Evolutionary conservation across 257 asterid species (phyloP), one percentile per base, ranked within the genome.

Genomic region (Nicotiana benthamiana): DNA sequence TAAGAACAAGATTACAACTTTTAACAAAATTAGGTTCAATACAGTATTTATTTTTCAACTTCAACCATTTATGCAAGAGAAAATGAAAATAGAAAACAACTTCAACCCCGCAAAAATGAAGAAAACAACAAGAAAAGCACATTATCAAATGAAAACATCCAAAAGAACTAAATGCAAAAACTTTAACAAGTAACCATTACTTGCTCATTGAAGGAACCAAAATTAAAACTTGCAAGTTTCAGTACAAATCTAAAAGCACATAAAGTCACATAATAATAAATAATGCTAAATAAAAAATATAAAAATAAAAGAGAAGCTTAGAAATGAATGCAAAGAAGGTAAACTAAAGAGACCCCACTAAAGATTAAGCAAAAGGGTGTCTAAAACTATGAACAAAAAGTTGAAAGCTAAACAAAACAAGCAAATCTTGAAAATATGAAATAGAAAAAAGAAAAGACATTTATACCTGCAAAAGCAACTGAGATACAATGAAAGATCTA

Each of bases 401-500:
- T 72, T 46, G 15, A 46, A 46, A 72, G 22, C 60, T 46, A 5
- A 13, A 72, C 78, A 72, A 72, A 46, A 13, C 60, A 12, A 72
- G 36, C 24, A 32, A 53, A 77, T 67, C 59, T 56, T 63, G 54
- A 77, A 76, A 80, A 43, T 11, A 34, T 80, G 16, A 20, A 57
- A 24, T 28, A 66, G 3, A 64, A 0, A 72, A 34, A 76, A n/a
- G n/a, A n/a, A 22, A 84, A 65, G 79, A 78, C 77, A 77, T 63
- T 7, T 40, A 7, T 75, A 40, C 85, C 83, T 53, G 84, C 56
- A 57, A 62, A 77, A 54, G 43, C 27, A 82, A 34, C 30, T 70
- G 85, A 72, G 83, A 83, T 83, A 86, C 85, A 85, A 80, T 75
- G 46, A 85, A 85, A 83, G 93, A 91, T 92, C 91, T 82, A 81